phyloP scores from a whole-genome alignment of 2,329 filamentous ascomycete genomes.

The Coniochaeta hoffmannii region DNA sequence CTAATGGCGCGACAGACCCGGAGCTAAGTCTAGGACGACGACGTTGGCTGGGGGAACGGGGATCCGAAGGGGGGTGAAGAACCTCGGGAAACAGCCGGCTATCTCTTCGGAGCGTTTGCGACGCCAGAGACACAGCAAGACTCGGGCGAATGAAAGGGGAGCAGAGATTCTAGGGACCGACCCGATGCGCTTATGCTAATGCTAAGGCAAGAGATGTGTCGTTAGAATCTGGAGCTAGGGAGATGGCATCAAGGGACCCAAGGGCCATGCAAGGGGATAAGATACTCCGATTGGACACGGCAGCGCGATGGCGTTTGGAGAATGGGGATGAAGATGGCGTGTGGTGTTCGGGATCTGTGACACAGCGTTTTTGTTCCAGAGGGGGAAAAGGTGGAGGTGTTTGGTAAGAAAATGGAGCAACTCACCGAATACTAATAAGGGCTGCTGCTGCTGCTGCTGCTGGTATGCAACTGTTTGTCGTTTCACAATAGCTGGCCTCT shows the following conservation, averaged over 20 bases:
- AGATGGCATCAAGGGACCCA: neutral
- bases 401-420: neutral
- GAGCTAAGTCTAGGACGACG: conserved; percentile 9
- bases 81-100: conserved; percentile 1
- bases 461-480: too few relatives aligned
- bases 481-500: neutral
- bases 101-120: neutral
- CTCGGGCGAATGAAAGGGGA: neutral
- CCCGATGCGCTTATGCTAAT: neutral
- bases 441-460: neutral
- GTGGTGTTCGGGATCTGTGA: neutral
- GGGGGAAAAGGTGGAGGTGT: neutral
- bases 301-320: neutral
- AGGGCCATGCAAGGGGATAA: neutral
- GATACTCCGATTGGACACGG: neutral
- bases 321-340: neutral
- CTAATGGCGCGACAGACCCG: conserved; percentile 1
- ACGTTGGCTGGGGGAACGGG: neutral
- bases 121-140: neutral
- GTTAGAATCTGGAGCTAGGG: neutral
- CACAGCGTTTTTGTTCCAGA: neutral
- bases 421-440: neutral
- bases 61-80: neutral
- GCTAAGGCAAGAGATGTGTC: neutral
- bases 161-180: neutral